These are phyloP conservation scores for Cucurbita pepo DNA, from an alignment of 306 rosid genomes.

Conservation along the genomic window DNA sequence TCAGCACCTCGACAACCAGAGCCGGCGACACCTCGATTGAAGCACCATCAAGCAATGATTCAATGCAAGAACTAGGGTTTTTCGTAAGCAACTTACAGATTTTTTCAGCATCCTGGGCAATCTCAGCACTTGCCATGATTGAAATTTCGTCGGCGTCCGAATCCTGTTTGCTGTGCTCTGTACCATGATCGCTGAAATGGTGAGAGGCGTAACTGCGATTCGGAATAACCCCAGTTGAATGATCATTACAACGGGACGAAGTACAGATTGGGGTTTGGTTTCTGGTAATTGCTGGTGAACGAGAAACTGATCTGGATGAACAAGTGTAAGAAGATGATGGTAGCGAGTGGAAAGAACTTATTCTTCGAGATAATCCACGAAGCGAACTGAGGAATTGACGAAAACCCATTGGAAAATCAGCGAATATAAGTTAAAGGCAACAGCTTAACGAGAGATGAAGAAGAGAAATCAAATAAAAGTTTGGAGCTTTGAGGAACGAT, in stretches of 20 bases:
- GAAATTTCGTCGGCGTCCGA: slow-evolving; percentile 7
- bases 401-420: slow-evolving; percentile 23
- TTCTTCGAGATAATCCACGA: slow-evolving; percentile 8
- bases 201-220: neutral
- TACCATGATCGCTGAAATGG: slow-evolving; percentile 3
- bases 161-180: neutral
- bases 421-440: neutral
- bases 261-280: neutral
- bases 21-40: slow-evolving; percentile 24
- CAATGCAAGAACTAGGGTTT: slow-evolving; percentile 15
- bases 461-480: neutral
- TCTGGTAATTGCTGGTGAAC: neutral
- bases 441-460: neutral
- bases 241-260: slow-evolving; percentile 1
- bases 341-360: slow-evolving; percentile 7
- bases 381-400: slow-evolving; percentile 5
- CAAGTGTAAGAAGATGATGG: neutral
- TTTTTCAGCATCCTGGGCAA: slow-evolving; percentile 18
- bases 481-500: too few species aligned
- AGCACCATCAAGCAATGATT: slow-evolving; percentile 18
- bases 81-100: slow-evolving; percentile 34
- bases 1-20: slow-evolving; percentile 42
- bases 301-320: neutral
- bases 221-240: neutral
- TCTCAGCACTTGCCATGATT: neutral